Evolutionary conservation across 768 basidiomycete species (phyloP), one percentile per base, ranked within the genome.

Genomic region (Agaricus sinodeliciosus): DNA sequence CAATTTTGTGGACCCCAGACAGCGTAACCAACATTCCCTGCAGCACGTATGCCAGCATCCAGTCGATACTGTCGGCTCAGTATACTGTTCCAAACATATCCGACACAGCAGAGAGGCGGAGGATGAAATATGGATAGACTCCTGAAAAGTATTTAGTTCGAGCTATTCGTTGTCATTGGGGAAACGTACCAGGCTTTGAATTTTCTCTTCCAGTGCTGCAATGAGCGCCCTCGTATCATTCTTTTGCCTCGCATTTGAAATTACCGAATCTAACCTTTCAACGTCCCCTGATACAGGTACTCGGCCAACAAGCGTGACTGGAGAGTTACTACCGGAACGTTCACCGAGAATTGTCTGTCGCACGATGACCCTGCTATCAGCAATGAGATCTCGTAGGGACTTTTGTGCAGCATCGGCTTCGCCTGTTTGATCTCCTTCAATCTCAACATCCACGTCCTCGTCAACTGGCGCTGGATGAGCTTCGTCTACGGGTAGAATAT

Each of bases 1-100:
- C 13, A 91, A 74, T 62, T 84, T 88, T 6, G 87, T 90, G 9
- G 87, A 80, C 18, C 85, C 86, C 40, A 92, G 73, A 65, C 90
- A 90, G n/a, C 82, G 81, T 31, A 92, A 67, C 89, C 89, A 92
- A 65, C 89, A 92, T 60, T 81, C 81, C 41, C 81, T 73, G 62
- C 89, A 92, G 58, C 85, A 90, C 0, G 87, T 87, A 62, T 92
- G 89, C 90, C 90, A 92, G 64, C 89, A 92, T 6, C 88, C 88
- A 0, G 87, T 89, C 12, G 87, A 89, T 8, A 83, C 79, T 0
- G 88, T 89, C 0, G 89, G 85, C 56, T 91, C 90, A 0, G 69
- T 76, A 60, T 90, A 90, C 1, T 84, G 76, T 44, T 90, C 89
- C 13, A 92, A 67, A 60, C 89, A 92, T 50, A 92, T 87, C 16